Conservation (phyloP, 371 early-diverging fungal species). For the Mucor velutinosus region DNA sequence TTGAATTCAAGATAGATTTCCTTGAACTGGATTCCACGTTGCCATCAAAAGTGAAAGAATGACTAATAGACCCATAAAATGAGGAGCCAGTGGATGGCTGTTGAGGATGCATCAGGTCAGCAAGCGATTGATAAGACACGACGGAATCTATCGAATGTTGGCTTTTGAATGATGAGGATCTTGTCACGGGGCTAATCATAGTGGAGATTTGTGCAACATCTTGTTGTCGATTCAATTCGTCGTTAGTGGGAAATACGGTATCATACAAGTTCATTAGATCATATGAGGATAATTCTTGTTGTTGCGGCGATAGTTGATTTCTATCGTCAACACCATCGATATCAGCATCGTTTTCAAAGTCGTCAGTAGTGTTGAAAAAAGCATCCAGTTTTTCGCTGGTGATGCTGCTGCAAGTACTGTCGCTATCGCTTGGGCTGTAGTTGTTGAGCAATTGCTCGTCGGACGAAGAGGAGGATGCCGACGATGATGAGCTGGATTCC, state of each 20-base stretch:
- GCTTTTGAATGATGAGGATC: constrained; percentile 22
- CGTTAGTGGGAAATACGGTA: neutral
- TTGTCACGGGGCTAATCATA: constrained; percentile 13
- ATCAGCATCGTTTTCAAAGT: constrained; percentile 3
- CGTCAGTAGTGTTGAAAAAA: neutral
- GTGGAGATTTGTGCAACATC: constrained; percentile 4
- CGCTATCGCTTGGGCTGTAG: neutral
- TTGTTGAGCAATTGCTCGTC: constrained; percentile 5
- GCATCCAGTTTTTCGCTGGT: neutral
- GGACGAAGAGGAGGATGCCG: constrained; percentile 5
- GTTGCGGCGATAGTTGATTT: neutral
- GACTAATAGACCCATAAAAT: neutral
- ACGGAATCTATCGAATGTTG: constrained; percentile 19
- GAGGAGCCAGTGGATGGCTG: neutral
- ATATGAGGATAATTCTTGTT: neutral
- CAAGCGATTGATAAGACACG: constrained; percentile 24
- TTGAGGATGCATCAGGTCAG: constrained; percentile 13
- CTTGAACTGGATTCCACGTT: neutral
- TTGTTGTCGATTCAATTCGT: constrained; percentile 4
- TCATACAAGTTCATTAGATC: constrained; percentile 10
- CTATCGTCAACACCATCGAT: neutral
- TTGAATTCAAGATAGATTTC: neutral
- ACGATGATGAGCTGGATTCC: neutral
- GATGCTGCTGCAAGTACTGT: constrained; percentile 6
- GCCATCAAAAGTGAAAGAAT: neutral